Base-by-base conservation (phyloP, 2,329 filamentous ascomycete genomes). In the Alternaria rosae region DNA sequence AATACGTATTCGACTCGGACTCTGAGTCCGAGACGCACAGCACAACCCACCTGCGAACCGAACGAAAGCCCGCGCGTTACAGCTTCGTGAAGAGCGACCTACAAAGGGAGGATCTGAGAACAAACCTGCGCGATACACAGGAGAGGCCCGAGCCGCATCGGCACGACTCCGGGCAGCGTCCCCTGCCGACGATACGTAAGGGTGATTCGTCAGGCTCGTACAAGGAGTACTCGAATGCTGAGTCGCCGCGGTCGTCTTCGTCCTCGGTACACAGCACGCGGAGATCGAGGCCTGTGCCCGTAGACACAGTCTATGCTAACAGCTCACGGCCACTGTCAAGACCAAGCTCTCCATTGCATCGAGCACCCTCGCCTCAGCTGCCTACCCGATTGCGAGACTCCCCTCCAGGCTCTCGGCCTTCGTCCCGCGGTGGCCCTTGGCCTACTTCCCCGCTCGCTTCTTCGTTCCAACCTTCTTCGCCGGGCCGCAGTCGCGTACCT, bases 51-150 rank as follows among this genome's bases (percentile, higher is more conserved):
- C 67, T 78, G 8, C 72, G 74, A 17, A 71, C 72, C 35, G 69
- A 76, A 43, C 71, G 78, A 32, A 73, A 72, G 59, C 75, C 79
- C 11, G 74, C 77, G 11, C 71, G 76, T 10, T 80, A 80, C 64
- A 81, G 79, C 61, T 81, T 81, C 62, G 74, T 78, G 41, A 75
- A 76, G 69, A 77, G 67, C 50, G 75, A 79, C 7, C 61, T 77
- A 21, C 74, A 76, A 42, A 76, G 70, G 54, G 77, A 80, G 20
- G 71, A 78, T 25, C 62, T 78, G 0, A 64, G 77, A 41, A 68
- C 71, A 17, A 70, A 71, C 21, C 57, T 79, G 5, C 56, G 65
- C 4, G 64, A 74, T n/a, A 64, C 54, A 25, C 65, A 69, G 17
- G 52, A 67, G 12, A 66, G 57, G 43, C 54, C 71, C 28, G 68